Conservation (phyloP, 768 basidiomycete genomes). For the Collybia nuda region DNA sequence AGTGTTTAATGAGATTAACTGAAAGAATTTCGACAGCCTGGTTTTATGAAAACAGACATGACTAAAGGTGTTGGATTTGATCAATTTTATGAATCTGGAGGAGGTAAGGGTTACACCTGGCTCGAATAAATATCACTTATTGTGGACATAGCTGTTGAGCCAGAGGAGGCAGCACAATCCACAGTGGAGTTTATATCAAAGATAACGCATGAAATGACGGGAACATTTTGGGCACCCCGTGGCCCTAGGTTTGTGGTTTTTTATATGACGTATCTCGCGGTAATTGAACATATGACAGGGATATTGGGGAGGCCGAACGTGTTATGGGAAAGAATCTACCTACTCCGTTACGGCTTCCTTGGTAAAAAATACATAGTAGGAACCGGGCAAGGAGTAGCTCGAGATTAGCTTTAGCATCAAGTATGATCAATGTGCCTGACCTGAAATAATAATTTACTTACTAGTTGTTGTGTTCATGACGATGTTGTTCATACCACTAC, state of each 20-base stretch:
- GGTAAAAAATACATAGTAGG: slow-evolving; percentile 20
- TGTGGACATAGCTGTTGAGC: slow-evolving; percentile 35
- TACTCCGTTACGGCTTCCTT: slow-evolving; percentile 38
- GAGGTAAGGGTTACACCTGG: slow-evolving; percentile 26
- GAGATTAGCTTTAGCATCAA: too few species aligned
- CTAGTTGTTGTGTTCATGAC: too few species aligned
- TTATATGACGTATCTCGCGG: not conserved
- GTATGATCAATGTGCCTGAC: too few species aligned
- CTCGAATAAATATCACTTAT: not conserved
- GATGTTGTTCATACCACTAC: not conserved
- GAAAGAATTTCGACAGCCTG: slow-evolving; percentile 29
- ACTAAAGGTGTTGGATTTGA: slow-evolving; percentile 44
- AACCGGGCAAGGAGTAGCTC: too few species aligned
- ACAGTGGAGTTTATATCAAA: slow-evolving; percentile 35
- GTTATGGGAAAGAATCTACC: slow-evolving; percentile 38
- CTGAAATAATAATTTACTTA: too few species aligned
- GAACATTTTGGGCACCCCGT: slow-evolving; percentile 47
- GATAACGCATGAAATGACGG: slow-evolving; percentile 31
- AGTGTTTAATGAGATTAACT: not conserved
- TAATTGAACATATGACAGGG: slow-evolving; percentile 20
- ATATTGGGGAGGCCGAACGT: slow-evolving; percentile 43
- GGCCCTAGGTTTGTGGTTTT: slow-evolving; percentile 29
- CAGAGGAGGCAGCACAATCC: slow-evolving; percentile 37
- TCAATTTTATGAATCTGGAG: slow-evolving; percentile 40
- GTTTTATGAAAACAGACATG: slow-evolving; percentile 49